These are phyloP conservation scores for Suillus placidus DNA, from an alignment of 768 basidiomycete genomes.

Conservation along the genomic window DNA sequence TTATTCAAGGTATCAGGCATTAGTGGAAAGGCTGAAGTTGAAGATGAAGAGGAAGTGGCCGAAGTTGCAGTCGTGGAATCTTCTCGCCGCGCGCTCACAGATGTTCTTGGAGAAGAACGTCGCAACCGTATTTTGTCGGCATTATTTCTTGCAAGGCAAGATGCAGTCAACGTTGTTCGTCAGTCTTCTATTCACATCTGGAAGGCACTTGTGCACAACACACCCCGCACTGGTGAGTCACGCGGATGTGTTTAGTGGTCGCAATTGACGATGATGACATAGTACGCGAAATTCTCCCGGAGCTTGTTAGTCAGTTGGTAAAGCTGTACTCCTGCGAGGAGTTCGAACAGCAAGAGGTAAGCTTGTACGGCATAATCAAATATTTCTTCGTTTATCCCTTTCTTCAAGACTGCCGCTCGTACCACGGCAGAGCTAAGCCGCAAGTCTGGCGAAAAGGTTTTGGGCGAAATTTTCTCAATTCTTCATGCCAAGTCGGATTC, in stretches of 20 bases:
- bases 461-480: slow-evolving; percentile 82
- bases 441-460: slow-evolving; percentile 91
- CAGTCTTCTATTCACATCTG: slow-evolving; percentile 94
- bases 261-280: slow-evolving; percentile 15
- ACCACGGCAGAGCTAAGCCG: slow-evolving; percentile 89
- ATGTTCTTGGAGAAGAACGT: slow-evolving; percentile 85
- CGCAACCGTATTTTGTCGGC: slow-evolving; percentile 90
- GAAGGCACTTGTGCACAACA: slow-evolving; percentile 97
- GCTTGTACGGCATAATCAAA: slow-evolving; percentile 6
- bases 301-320: slow-evolving; percentile 79
- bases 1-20: slow-evolving; percentile 98
- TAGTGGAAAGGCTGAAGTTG: slow-evolving; percentile 77
- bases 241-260: not conserved
- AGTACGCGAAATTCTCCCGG: slow-evolving; percentile 90
- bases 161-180: slow-evolving; percentile 85
- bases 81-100: slow-evolving; percentile 83
- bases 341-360: slow-evolving; percentile 88
- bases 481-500: slow-evolving; percentile 69
- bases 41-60: slow-evolving; percentile 69
- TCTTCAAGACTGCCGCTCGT: slow-evolving; percentile 80
- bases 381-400: slow-evolving; percentile 13
- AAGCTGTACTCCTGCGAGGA: slow-evolving; percentile 76
- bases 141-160: slow-evolving; percentile 92
- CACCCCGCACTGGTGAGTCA: slow-evolving; percentile 77
- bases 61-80: slow-evolving; percentile 72